Conservation (phyloP, 2,329 filamentous ascomycete species). For the Emydomyces testavorans region DNA sequence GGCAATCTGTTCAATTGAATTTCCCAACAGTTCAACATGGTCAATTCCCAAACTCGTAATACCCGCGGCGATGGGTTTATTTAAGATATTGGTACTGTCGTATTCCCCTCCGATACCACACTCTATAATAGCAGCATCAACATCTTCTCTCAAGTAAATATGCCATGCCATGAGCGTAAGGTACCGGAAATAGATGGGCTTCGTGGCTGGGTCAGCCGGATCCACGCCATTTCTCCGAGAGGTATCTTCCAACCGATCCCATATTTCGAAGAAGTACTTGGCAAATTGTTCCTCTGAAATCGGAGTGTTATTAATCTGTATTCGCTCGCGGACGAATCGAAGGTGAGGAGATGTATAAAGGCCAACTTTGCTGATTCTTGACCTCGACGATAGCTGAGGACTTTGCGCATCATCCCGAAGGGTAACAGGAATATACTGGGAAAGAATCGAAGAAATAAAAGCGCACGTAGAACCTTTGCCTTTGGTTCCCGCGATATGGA, state of each 20-base stretch:
- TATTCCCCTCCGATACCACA: constrained; percentile 91
- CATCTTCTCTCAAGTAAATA: constrained; percentile 62
- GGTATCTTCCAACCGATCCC: constrained; percentile 54
- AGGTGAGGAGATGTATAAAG: constrained; percentile 82
- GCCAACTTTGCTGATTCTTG: constrained; percentile 48
- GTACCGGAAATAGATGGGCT: constrained; percentile 88
- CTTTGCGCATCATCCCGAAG: constrained; percentile 20
- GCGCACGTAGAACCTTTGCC: constrained; percentile 85
- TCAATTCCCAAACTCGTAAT: constrained; percentile 78
- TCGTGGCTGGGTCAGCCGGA: constrained; percentile 45
- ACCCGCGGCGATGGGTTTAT: constrained; percentile 56
- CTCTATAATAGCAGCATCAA: constrained; percentile 72
- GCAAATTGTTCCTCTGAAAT: constrained; percentile 59
- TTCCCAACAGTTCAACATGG: constrained; percentile 68
- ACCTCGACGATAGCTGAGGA: constrained; percentile 22
- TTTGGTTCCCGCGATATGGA: constrained; percentile 89
- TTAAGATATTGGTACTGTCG: constrained; percentile 79
- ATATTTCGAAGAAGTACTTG: constrained; percentile 70
- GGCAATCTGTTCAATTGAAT: constrained; percentile 67
- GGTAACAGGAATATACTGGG: constrained; percentile 43
- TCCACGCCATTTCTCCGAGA: constrained; percentile 42
- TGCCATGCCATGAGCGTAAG: constrained; percentile 82
- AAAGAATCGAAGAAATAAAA: constrained; percentile 69
- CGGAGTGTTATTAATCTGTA: constrained; percentile 63
- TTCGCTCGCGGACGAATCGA: constrained; percentile 70